Evolutionary conservation across 192 early-diverging fungal genomes (phyloP), one percentile per base, ranked within the genome.

Genomic region (Obelidium mucronatum): DNA sequence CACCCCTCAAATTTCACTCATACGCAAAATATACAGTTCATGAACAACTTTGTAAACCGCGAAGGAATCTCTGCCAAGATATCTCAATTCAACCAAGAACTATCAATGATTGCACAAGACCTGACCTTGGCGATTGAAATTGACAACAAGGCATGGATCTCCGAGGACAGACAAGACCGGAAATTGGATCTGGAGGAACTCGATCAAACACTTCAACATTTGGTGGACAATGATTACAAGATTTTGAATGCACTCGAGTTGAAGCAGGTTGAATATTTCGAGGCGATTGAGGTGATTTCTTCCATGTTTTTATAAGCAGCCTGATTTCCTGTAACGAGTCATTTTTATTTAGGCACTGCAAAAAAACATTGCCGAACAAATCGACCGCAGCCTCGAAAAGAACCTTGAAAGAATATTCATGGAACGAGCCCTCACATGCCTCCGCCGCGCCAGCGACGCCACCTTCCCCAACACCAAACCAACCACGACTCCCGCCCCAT

Each of bases 151-250:
- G 11, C 40, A 0, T 79, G 80, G 80, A 31, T 31, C 31, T 56
- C 61, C 19, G 77, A 81, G 31, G 80, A 81, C 60, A 22, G 51
- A 5, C 60, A 80, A n/a, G 80, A 81, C 59, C 51, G 78, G n/a
- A 80, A 67, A 40, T 55, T 58, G 19, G 80, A 81, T 40, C 8
- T 64, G 35, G 44, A 55, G 22, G 79, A 78, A 35, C 30, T 78
- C 40, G 77, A 80, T 78, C 24, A 26, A 35, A 72, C 59, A 5
- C 31, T 79, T 19, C 76, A 79, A 3, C 67, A 77, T 31, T 26
- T 79, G 15, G 51, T 78, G 30, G 77, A 78, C 53, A 61, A 81
- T 53, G 80, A 81, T 35, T 78, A 73, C 73, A 79, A 76, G 73
- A 79, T 79, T 67, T 40, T 79, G 33, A 67, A 74, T 35, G 65